Percentiles rank a stretch among this genome's conserved stretches.
These are phyloP conservation scores for Pythium folliculosum DNA, from an alignment of 352 stramenopile species.

Conservation along the genomic window DNA sequence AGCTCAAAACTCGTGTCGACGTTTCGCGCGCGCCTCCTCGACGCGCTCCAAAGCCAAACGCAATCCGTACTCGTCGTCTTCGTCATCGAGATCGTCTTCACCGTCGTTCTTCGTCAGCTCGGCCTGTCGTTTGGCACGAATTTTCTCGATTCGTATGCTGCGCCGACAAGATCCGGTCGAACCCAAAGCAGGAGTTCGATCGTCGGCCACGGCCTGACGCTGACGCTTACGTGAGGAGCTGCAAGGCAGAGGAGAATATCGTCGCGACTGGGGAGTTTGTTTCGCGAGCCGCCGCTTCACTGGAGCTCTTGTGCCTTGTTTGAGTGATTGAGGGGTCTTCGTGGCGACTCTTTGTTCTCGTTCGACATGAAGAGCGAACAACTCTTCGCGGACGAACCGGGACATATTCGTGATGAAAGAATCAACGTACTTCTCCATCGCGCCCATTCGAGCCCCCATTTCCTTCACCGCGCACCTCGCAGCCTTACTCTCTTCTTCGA, in stretches of 20 bases:
- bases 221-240: background rate
- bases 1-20: constrained; percentile 30
- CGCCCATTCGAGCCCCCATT: constrained; percentile 27
- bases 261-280: background rate
- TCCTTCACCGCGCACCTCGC: constrained; percentile 20
- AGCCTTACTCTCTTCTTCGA: constrained; percentile 22
- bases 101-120: background rate
- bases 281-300: background rate
- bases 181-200: background rate
- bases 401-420: constrained; percentile 31
- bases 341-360: background rate
- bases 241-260: background rate
- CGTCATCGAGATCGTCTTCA: constrained; percentile 7
- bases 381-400: constrained; percentile 29
- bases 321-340: background rate
- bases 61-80: constrained; percentile 30
- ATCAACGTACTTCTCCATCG: constrained; percentile 35
- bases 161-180: background rate
- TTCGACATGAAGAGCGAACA: constrained; percentile 22
- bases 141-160: constrained; percentile 14
- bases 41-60: constrained; percentile 39
- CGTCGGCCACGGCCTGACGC: background rate
- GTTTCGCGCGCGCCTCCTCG: constrained; percentile 48
- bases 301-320: background rate
- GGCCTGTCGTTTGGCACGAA: constrained; percentile 2